Evolutionary conservation across 139 green algal genomes (phyloP), one percentile per base, ranked within the genome.

Genomic region (Picochlorum sp.): DNA sequence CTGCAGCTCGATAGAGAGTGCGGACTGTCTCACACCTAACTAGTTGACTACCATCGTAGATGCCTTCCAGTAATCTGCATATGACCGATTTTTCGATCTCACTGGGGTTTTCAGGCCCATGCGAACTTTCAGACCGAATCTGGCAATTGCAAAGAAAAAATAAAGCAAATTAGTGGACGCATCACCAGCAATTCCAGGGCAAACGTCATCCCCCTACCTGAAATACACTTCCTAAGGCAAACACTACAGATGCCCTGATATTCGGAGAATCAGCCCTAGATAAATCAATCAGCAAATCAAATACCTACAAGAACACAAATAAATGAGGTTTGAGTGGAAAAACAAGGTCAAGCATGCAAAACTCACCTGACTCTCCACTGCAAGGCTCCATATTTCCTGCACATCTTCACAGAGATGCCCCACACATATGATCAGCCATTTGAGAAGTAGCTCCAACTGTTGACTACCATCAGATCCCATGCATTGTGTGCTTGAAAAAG

Each of bases 391-490:
- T 11, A 83, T 55, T n/a, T 77, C 67, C 23, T 68, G 59, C 26
- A 67, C 44, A 37, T 75, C 69, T 54, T 94, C 83, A 57, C 80
- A 90, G 51, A 98, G 77, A 69, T 95, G 95, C 20, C 88, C 92
- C 18, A 96, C 63, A 61, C 81, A 88, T 23, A 98, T 75, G 70
- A 85, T 89, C 37, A 97, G 75, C 93, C 93, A 98, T 61, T 91
- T 90, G 34, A 89, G 76, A 61, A 98, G 82, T 55, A 95, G 70
- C 9, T 59, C 44, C 55, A 61, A 14, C 10, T 55, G 14, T 20
- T 21, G 21, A 9, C 21, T 34, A 18, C 13, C 6, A 3, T 57
- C 37, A 4, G 21, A 28, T 44, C 28, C 70, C 2, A 23, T 45
- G 6, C 57, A 52, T 6, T 63, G 47, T 3, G 45, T 60, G 8